These are phyloP conservation scores for Ceriops decandra DNA, from an alignment of 345 rosid genomes.

Conservation along the genomic window DNA sequence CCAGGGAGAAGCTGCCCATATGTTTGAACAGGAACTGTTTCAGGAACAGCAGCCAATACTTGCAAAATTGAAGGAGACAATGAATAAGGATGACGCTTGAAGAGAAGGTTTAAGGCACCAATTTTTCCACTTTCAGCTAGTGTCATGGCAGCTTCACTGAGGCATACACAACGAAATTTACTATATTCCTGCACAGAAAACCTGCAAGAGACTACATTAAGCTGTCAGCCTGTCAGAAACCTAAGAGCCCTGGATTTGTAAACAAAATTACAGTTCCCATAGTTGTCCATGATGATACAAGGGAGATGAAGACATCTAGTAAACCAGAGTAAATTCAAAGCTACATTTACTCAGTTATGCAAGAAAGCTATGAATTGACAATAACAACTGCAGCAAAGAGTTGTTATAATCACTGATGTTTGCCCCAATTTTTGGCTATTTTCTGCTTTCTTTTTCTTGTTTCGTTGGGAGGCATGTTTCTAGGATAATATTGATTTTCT, in stretches of 20 bases:
- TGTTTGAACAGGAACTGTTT: conserved; percentile 80
- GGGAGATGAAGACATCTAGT: background rate
- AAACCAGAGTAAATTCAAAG: background rate
- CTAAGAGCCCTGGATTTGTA: background rate
- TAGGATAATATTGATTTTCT: background rate
- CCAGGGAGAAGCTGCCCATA: conserved; percentile 97
- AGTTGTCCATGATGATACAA: background rate
- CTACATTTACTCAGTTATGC: background rate
- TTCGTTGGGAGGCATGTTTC: no score
- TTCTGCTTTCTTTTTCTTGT: no score
- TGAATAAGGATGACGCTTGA: conserved; percentile 95
- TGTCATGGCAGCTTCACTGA: conserved; percentile 61
- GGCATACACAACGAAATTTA: conserved; percentile 65
- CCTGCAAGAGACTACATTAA: conserved; percentile 58
- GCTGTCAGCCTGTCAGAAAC: conserved; percentile 34
- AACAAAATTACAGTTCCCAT: background rate
- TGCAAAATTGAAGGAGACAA: conserved; percentile 56
- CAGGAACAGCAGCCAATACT: conserved; percentile 80
- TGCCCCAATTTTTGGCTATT: no score
- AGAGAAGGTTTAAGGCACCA: conserved; percentile 84
- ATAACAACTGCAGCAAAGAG: no score
- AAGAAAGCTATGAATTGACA: background rate
- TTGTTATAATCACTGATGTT: no score
- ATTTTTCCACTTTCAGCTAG: conserved; percentile 95
- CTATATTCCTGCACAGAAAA: conserved; percentile 80